Conservation (phyloP, 805 yeast species). For the Maudiozyma serrabonitensis region DNA sequence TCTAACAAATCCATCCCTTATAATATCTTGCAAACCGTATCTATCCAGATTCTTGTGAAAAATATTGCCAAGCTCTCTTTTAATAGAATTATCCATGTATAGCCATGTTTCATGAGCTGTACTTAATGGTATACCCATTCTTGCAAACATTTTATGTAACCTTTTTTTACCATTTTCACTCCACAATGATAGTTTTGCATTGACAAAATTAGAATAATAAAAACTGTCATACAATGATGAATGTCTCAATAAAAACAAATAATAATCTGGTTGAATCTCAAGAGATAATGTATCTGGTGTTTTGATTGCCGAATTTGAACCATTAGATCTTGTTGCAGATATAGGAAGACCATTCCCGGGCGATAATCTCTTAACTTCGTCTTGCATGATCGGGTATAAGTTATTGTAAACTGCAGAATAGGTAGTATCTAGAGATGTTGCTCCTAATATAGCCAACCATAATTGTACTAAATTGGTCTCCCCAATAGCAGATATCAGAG, state of each 20-base stretch:
- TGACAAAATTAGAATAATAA: slow-evolving; percentile 81
- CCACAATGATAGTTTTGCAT: slow-evolving; percentile 81
- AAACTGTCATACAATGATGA: slow-evolving; percentile 91
- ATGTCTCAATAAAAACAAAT: slow-evolving; percentile 77
- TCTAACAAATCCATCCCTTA: slow-evolving; percentile 78
- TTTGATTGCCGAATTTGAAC: slow-evolving; percentile 14
- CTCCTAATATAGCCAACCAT: slow-evolving; percentile 87
- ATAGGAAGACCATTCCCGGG: slow-evolving; percentile 23
- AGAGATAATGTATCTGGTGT: slow-evolving; percentile 40
- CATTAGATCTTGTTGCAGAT: slow-evolving; percentile 6
- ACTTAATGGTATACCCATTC: slow-evolving; percentile 86
- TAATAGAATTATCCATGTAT: slow-evolving; percentile 74
- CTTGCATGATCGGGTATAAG: slow-evolving; percentile 63
- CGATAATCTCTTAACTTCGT: slow-evolving; percentile 70
- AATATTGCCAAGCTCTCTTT: slow-evolving; percentile 58
- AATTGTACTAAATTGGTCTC: slow-evolving; percentile 59
- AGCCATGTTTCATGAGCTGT: slow-evolving; percentile 91
- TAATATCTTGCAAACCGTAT: slow-evolving; percentile 75
- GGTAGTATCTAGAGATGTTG: slow-evolving; percentile 65
- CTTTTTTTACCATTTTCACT: slow-evolving; percentile 83
- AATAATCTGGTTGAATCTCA: slow-evolving; percentile 71
- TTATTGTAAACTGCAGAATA: slow-evolving; percentile 68
- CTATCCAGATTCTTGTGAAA: slow-evolving; percentile 60
- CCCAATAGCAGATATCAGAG: slow-evolving; percentile 71
- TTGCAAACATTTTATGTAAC: slow-evolving; percentile 84